Conservation (phyloP, 768 basidiomycete species). For the Amanita rubescens region DNA sequence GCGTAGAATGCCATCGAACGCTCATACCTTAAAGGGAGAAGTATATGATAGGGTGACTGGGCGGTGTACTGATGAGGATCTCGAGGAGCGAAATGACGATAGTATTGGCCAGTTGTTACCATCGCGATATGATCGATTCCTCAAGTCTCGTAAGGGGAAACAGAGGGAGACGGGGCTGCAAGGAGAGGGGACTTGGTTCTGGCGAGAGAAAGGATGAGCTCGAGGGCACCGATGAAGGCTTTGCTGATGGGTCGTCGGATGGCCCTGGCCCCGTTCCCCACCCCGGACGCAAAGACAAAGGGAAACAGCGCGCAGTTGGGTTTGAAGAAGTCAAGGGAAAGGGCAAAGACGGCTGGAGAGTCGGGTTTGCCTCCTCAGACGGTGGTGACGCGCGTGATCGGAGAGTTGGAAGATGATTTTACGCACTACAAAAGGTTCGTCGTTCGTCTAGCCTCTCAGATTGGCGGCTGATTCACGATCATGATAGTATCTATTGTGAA, state of each 20-base stretch:
- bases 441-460: conserved; percentile 1
- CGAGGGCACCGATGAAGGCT: conserved; percentile 40
- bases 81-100: conserved; percentile 10
- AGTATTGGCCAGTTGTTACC: conserved; percentile 16
- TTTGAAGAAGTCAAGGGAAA: conserved; percentile 21
- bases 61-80: neutral
- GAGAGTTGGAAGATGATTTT: conserved; percentile 94
- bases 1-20: conserved; percentile 19
- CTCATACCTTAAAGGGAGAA: conserved; percentile 12
- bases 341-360: conserved; percentile 18
- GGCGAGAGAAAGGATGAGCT: conserved; percentile 8
- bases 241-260: conserved; percentile 29
- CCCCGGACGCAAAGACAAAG: conserved; percentile 17
- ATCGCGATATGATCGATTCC: conserved; percentile 12
- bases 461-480: conserved; percentile 6
- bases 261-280: conserved; percentile 27
- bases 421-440: conserved; percentile 87
- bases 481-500: conserved; percentile 77
- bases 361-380: conserved; percentile 76
- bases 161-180: neutral
- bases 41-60: conserved; percentile 3
- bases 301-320: conserved; percentile 25
- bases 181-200: conserved; percentile 6
- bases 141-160: conserved; percentile 6
- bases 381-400: conserved; percentile 70